phyloP scores from a whole-genome alignment of 1,139 yeast genomes.

The Nadsonia commutata region DNA sequence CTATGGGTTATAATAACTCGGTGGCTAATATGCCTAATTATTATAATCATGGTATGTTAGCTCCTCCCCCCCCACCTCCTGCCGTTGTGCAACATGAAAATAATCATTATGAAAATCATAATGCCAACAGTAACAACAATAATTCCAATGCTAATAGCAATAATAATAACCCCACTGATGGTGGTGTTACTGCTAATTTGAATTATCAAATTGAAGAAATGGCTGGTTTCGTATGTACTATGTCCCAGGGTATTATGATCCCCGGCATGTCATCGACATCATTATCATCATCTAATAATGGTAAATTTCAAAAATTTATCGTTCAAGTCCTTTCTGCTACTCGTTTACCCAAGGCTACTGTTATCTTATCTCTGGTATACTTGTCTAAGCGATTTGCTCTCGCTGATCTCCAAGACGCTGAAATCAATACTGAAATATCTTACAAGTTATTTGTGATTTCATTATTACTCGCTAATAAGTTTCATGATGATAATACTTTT shows the following conservation, averaged over 20 bases:
- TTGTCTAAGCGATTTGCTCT: constrained; percentile 34
- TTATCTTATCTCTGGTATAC: constrained; percentile 66
- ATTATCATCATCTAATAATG: constrained; percentile 10
- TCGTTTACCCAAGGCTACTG: constrained; percentile 69
- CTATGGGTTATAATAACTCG: too few species aligned
- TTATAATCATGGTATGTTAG: background rate
- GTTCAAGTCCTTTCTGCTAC: constrained; percentile 75
- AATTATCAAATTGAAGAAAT: constrained; percentile 67
- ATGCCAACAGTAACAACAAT: too few species aligned
- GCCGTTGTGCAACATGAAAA: background rate
- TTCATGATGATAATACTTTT: constrained; percentile 92
- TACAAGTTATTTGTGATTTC: constrained; percentile 56
- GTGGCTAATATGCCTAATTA: background rate
- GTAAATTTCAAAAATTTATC: constrained; percentile 45
- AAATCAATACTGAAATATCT: constrained; percentile 21
- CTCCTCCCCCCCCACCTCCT: background rate
- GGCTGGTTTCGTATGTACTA: constrained; percentile 61
- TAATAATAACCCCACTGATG: constrained; percentile 22
- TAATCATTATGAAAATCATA: background rate
- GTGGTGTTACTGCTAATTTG: constrained; percentile 64
- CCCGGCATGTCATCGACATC: constrained; percentile 5
- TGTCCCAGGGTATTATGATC: constrained; percentile 45
- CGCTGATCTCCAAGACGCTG: constrained; percentile 17
- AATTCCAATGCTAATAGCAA: background rate
- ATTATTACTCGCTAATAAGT: constrained; percentile 76